Evolutionary conservation across 1,139 yeast genomes (phyloP).

Genomic region (Geotrichum candidum): DNA sequence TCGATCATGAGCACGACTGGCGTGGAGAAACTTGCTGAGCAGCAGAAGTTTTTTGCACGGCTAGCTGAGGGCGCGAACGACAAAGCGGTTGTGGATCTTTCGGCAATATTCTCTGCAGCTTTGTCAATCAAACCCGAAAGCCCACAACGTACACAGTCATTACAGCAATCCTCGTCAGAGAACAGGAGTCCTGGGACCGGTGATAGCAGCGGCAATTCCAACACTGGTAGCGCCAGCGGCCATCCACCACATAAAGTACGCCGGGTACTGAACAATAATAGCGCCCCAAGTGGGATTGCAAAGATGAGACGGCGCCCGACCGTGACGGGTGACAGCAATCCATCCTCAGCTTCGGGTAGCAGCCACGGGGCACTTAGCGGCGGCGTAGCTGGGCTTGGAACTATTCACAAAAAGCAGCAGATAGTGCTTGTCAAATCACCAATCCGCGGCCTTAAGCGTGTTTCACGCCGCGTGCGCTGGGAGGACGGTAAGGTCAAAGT

Average conservation of each 20-base stretch:
- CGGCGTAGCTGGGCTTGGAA: not conserved
- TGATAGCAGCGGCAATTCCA: not conserved
- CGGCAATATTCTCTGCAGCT: not conserved
- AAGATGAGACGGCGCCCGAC: not conserved
- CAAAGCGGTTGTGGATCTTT: not conserved
- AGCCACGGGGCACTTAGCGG: not conserved
- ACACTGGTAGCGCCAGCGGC: not conserved
- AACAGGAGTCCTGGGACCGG: not conserved
- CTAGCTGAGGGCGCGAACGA: not conserved
- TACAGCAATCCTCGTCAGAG: not conserved
- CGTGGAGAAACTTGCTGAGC: not conserved
- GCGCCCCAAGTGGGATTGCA: not conserved
- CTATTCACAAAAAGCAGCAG: slow-evolving; percentile 4
- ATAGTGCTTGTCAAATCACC: slow-evolving; percentile 22
- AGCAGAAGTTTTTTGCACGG: not conserved
- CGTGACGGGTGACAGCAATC: not conserved
- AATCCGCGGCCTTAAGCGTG: slow-evolving; percentile 19
- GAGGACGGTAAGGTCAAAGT: slow-evolving; percentile 18
- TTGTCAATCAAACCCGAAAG: not conserved
- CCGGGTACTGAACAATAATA: not conserved
- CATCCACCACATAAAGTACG: not conserved
- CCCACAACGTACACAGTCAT: not conserved
- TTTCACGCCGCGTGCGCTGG: slow-evolving; percentile 29
- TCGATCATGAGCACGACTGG: not conserved
- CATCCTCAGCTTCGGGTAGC: not conserved